Evolutionary conservation across 2,329 filamentous ascomycete species (phyloP), one percentile per base, ranked within the genome.

Genomic region (Cladosporium sp.): DNA sequence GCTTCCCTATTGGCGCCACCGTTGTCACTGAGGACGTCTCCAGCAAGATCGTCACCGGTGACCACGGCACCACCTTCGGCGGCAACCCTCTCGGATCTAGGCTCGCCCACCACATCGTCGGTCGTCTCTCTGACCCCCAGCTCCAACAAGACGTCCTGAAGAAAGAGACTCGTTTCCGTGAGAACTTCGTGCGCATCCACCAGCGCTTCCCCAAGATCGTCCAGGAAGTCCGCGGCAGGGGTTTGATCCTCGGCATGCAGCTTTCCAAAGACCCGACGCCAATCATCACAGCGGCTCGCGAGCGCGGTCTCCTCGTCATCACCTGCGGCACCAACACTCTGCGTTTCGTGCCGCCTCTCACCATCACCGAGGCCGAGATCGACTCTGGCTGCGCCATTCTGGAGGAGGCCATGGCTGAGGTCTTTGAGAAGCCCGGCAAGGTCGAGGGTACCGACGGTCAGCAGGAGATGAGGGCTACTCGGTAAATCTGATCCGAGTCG

Each of bases 31-130:
- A 80, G 50, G 73, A 77, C 19, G 88, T 95, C 1, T 84, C 82
- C 22, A 79, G 84, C 47, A 83, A 84, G 66, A 83, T 85, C 61
- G 78, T 83, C 58, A 78, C 79, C 29, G 89, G 91, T 52, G 91
- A 96, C 68, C 91, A 96, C 70, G 91, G 91, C 43, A 96, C 91
- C 13, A 96, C 91, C 0, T 96, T 95, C 62, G 91, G 91, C 50
- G 91, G 91, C 36, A 96, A 96, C 73, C 91, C 91, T 6, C 78
- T 96, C 34, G 90, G 87, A 2, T 89, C 83, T 63, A 82, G 90
- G 27, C 74, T 97, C 7, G 93, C 88, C 7, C 88, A 95, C 67
- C 83, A 96, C 72, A 87, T 96, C 53, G 83, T 99, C 51, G 79
- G 77, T 27, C 82, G 89, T 19, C 80, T 99, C 4, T 79, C 88